Evolutionary conservation across 2,329 filamentous ascomycete species (phyloP), one percentile per base, ranked within the genome.

Genomic region (Pseudogymnoascus sp.): DNA sequence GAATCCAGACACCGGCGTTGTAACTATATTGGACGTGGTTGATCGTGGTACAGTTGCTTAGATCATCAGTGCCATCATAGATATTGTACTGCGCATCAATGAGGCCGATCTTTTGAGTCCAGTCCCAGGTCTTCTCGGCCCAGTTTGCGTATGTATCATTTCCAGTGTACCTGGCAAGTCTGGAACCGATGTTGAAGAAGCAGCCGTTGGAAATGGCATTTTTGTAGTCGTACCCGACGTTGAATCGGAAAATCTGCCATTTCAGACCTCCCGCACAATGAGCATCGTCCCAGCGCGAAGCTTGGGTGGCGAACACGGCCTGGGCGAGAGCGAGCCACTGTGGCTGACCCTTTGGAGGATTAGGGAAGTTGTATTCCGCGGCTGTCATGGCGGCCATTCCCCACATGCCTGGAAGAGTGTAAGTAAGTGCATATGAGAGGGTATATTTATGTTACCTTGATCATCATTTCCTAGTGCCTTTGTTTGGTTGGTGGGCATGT

Each of bases 221-320:
- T 71, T 88, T 88, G 77, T 88, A 88, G 74, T 83, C 79, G 75
- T 78, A 87, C 42, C 63, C 63, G 11, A 53, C 82, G 77, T 92
- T 92, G 77, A 87, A 90, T 11, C 84, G 80, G 77, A 88, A 93
- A 65, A 96, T 89, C 77, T 96, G 91, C 92, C 92, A 96, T 66
- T 88, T 85, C 67, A 96, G 75, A 8, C 91, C 91, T 60, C 91
- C 91, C 56, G 77, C 79, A 74, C 91, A 96, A 0, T 79, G 80
- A 0, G 76, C 70, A 2, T 75, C 77, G 68, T 95, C 87, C 88
- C 90, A 93, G 21, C 90, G 84, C 18, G 76, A 75, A 1, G 84
- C 85, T 70, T 91, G 91, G 60, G 88, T 86, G 77, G 93, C 91
- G 75, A 93, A 96, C 1, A 91, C 88, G 9, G 88, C 88, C 73